These are phyloP conservation scores for Moringa oleifera DNA, from an alignment of 345 rosid genomes.

Conservation along the genomic window DNA sequence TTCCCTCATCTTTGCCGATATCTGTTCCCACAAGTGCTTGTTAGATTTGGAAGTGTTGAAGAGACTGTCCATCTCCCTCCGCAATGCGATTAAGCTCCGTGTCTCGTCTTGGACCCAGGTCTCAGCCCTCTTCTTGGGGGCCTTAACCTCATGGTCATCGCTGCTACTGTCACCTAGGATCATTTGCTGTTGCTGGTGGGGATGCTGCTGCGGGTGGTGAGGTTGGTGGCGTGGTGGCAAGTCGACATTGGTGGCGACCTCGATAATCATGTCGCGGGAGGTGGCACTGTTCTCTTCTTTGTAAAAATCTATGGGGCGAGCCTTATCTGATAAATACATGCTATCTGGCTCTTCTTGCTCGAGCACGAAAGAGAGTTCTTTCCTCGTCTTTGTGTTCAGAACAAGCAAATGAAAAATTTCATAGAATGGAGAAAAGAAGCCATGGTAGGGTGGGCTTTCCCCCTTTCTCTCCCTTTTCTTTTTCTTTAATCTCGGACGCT, in stretches of 20 bases:
- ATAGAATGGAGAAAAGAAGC: conserved; percentile 7
- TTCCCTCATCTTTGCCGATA: conserved; percentile 83
- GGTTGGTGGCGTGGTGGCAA: conserved; percentile 41
- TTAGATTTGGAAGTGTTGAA: conserved; percentile 97
- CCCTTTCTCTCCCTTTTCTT: too few relatives aligned
- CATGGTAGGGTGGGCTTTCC: not conserved
- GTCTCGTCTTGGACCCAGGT: conserved; percentile 99
- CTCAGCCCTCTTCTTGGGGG: conserved; percentile 97
- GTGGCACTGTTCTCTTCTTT: conserved; percentile 49
- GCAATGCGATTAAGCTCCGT: conserved; percentile 61
- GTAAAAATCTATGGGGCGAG: conserved; percentile 70
- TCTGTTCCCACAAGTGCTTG: conserved; percentile 96
- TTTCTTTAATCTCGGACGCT: too few relatives aligned
- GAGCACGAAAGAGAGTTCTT: not conserved
- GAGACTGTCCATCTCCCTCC: conserved; percentile 84
- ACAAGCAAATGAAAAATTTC: conserved; percentile 8
- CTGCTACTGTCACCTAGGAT: conserved; percentile 81
- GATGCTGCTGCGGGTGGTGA: conserved; percentile 22
- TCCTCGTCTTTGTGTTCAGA: not conserved
- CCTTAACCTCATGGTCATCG: conserved; percentile 72
- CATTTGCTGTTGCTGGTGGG: conserved; percentile 51
- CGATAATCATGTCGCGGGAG: conserved; percentile 74
- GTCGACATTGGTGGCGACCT: conserved; percentile 61
- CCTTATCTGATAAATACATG: conserved; percentile 87
- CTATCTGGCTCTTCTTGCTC: not conserved